phyloP scores from a whole-genome alignment of 441 rosid genomes.

The Gossypium davidsonii region DNA sequence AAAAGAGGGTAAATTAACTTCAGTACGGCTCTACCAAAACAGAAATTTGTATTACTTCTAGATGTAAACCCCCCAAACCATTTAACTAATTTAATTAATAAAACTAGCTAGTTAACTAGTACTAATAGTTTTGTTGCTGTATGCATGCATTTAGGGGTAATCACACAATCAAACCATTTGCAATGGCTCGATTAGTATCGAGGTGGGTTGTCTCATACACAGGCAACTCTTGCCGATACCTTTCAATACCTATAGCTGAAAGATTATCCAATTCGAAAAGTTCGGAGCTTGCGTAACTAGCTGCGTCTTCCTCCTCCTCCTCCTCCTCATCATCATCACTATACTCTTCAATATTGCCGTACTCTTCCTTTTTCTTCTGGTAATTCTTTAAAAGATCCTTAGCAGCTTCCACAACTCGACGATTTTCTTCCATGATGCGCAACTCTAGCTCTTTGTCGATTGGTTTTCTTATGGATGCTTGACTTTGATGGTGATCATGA shows the following conservation, averaged over 20 bases:
- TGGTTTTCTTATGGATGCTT: neutral
- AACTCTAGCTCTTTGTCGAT: conserved; percentile 31
- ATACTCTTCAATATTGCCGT: conserved; percentile 9
- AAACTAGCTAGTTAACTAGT: conserved; percentile 19
- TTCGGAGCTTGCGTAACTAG: conserved; percentile 85
- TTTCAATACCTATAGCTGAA: conserved; percentile 59
- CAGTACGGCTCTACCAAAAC: too few species aligned
- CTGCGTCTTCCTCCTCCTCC: conserved; percentile 48
- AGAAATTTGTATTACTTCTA: conserved; percentile 21
- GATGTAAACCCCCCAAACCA: conserved; percentile 50
- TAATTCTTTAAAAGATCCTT: conserved; percentile 54
- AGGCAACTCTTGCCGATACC: conserved; percentile 76
- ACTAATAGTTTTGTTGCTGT: neutral
- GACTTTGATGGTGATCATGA: neutral
- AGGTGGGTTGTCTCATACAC: conserved; percentile 88
- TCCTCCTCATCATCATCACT: conserved; percentile 23
- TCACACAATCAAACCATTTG: conserved; percentile 56
- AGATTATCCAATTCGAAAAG: conserved; percentile 85
- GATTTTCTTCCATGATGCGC: conserved; percentile 42
- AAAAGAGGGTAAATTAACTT: neutral
- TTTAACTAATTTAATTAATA: conserved; percentile 17
- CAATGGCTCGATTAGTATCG: conserved; percentile 63
- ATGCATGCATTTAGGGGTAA: conserved; percentile 7
- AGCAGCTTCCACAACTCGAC: conserved; percentile 61
- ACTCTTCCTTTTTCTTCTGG: conserved; percentile 40